Percentiles rank a stretch among this genome's conserved stretches.
Evolutionary conservation across 2,329 filamentous ascomycete genomes (phyloP).

Genomic region (Pseudopyricularia javanii): DNA sequence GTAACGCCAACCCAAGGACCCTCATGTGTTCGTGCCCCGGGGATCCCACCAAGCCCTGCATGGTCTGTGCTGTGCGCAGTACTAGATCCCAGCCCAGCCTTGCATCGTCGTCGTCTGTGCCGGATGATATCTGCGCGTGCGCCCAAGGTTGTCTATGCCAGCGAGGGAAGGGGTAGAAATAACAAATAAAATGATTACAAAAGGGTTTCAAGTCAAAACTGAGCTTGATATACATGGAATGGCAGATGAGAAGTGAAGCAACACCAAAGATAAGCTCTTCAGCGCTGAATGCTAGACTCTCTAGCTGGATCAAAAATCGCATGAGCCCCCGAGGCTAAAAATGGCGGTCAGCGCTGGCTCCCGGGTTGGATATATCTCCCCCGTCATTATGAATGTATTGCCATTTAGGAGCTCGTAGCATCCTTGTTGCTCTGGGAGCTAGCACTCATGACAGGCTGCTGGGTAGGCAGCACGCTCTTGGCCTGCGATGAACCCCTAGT

Average conservation of each 20-base stretch:
- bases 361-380: not conserved
- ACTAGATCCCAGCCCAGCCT: not conserved
- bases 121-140: not conserved
- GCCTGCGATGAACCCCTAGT: conserved; percentile 61
- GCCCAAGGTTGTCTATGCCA: not conserved
- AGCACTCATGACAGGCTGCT: conserved; percentile 65
- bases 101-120: not conserved
- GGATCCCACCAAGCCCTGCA: not conserved
- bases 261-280: not conserved
- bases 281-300: not conserved
- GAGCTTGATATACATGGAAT: conserved; percentile 2
- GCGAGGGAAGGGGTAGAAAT: not conserved
- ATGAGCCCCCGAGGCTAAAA: not conserved
- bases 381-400: not conserved
- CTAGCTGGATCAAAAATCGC: not conserved
- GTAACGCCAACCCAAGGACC: not conserved
- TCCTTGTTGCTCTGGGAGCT: conserved; percentile 87
- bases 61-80: not conserved
- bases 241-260: not conserved
- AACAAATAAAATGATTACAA: not conserved
- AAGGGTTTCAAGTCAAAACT: not conserved
- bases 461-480: conserved; percentile 57
- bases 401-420: conserved; percentile 55
- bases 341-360: not conserved
- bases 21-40: not conserved